Conservation (phyloP, 1,284 basidiomycete species). For the Sporisorium exsertum region DNA sequence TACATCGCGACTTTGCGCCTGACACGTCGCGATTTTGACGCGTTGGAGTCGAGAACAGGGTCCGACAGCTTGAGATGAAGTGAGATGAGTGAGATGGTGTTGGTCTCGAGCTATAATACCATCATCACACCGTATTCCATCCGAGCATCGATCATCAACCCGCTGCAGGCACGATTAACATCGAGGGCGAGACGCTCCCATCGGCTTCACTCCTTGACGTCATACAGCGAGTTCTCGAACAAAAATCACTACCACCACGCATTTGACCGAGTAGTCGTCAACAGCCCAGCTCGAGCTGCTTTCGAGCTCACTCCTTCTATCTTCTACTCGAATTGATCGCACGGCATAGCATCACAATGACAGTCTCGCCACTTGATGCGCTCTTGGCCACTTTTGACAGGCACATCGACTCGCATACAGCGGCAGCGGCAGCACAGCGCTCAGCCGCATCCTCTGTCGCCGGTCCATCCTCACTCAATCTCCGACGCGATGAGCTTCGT, state of each 20-base stretch:
- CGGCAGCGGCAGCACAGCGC: constrained; percentile 17
- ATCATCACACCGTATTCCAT: neutral
- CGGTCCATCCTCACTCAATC: constrained; percentile 21
- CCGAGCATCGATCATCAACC: neutral
- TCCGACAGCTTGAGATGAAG: too few species aligned
- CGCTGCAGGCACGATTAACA: neutral
- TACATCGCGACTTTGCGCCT: neutral
- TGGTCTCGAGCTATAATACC: neutral
- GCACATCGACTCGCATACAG: constrained; percentile 30
- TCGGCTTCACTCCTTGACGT: neutral
- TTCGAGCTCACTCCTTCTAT: neutral
- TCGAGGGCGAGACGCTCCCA: neutral
- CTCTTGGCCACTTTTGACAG: constrained; percentile 31
- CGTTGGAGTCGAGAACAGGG: constrained; percentile 24
- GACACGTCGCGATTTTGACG: constrained; percentile 32
- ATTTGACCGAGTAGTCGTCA: neutral
- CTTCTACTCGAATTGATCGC: neutral
- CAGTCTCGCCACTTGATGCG: constrained; percentile 35
- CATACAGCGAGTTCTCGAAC: neutral
- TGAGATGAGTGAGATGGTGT: neutral
- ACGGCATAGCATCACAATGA: constrained; percentile 10
- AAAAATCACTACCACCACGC: neutral
- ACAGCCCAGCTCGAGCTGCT: neutral
- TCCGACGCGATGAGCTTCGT: constrained; percentile 26
- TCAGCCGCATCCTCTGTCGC: constrained; percentile 10